These are phyloP conservation scores for Pestalotiopsis sp. DNA, from an alignment of 2,329 filamentous ascomycete species.

Conservation along the genomic window DNA sequence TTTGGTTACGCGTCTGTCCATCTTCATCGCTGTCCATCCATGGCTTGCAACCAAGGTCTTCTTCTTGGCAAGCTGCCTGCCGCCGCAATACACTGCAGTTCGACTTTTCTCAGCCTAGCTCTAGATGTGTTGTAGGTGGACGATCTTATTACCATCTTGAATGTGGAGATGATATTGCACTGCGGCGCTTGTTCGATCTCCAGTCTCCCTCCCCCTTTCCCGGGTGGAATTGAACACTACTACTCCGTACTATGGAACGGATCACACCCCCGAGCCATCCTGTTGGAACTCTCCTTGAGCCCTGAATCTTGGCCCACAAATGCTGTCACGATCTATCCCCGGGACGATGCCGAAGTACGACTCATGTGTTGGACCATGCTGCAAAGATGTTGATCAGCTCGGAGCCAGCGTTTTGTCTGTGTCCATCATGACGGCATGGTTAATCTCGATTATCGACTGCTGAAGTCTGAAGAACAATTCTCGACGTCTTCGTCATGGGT, in stretches of 20 bases:
- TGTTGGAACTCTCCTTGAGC: not conserved
- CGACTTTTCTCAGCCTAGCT: not conserved
- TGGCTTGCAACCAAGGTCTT: not conserved
- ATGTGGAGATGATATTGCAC: not conserved
- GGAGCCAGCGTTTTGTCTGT: not conserved
- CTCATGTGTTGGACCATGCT: not conserved
- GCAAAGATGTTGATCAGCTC: not conserved
- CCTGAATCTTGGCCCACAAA: not conserved
- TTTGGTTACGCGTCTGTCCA: not conserved
- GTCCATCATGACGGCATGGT: not conserved
- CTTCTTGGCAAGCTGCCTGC: no score
- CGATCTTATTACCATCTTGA: not conserved
- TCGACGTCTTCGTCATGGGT: not conserved
- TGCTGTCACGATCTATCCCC: not conserved
- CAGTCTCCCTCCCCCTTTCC: not conserved
- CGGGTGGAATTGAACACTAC: not conserved
- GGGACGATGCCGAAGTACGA: not conserved
- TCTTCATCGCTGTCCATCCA: constrained; percentile 1
- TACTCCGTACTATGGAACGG: not conserved
- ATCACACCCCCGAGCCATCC: not conserved
- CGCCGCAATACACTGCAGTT: not conserved
- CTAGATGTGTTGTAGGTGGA: not conserved
- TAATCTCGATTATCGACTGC: not conserved
- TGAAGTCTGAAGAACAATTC: not conserved
- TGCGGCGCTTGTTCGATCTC: not conserved